Percentiles rank a stretch among this genome's conserved stretches.
phyloP scores from a whole-genome alignment of 2,329 filamentous ascomycete genomes.

The Ceratocystis alfenasii region DNA sequence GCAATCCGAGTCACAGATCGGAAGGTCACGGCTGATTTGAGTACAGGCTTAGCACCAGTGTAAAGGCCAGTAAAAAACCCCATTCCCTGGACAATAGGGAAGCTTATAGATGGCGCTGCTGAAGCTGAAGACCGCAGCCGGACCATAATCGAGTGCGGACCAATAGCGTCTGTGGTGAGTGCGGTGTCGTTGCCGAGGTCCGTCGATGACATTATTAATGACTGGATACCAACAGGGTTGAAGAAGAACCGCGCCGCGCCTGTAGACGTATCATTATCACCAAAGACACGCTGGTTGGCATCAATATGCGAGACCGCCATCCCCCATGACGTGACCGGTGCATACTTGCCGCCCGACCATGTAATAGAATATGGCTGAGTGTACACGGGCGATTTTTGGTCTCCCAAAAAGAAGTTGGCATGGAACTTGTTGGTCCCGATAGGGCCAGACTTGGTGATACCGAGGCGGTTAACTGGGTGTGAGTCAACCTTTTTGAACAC shows the following conservation, averaged over 20 bases:
- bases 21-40: slow-evolving; percentile 68
- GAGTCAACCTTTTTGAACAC: slow-evolving; percentile 39
- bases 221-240: slow-evolving; percentile 73
- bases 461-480: slow-evolving; percentile 46
- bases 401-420: slow-evolving; percentile 65
- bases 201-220: slow-evolving; percentile 63
- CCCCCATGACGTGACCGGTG: slow-evolving; percentile 35
- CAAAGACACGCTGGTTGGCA: slow-evolving; percentile 53
- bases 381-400: slow-evolving; percentile 57
- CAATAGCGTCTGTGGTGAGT: slow-evolving; percentile 43
- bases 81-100: slow-evolving; percentile 83
- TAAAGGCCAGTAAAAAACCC: slow-evolving; percentile 73
- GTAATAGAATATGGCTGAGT: slow-evolving; percentile 62
- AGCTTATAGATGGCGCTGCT: slow-evolving; percentile 51
- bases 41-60: slow-evolving; percentile 53
- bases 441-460: slow-evolving; percentile 38
- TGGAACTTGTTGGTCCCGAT: slow-evolving; percentile 72
- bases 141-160: slow-evolving; percentile 51
- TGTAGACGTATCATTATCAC: slow-evolving; percentile 42
- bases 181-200: slow-evolving; percentile 53
- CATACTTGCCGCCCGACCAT: slow-evolving; percentile 54
- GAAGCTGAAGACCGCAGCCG: slow-evolving; percentile 48
- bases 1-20: slow-evolving; percentile 48
- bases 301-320: slow-evolving; percentile 67
- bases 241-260: slow-evolving; percentile 60